Conservation (phyloP, 2,329 filamentous ascomycete species). For the Alternaria triticimaculans region DNA sequence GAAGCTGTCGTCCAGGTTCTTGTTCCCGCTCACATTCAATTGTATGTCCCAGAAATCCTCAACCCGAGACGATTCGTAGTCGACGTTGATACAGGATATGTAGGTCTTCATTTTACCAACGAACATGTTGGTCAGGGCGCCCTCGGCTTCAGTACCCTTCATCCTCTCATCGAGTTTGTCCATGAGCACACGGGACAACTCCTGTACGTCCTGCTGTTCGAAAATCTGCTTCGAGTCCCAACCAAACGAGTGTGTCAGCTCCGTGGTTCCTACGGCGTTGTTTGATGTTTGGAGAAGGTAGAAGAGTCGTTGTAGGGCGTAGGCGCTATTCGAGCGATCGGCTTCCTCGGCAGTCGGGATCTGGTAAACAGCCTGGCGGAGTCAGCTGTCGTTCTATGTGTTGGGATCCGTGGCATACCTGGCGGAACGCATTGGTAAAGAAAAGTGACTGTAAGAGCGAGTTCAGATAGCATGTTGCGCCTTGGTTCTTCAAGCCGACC, state of each 20-base stretch:
- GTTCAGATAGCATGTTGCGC: slow-evolving; percentile 69
- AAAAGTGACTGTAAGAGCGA: slow-evolving; percentile 57
- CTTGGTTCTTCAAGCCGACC: slow-evolving; percentile 95
- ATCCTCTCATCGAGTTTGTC: slow-evolving; percentile 96
- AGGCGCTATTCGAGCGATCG: slow-evolving; percentile 84
- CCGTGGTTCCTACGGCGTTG: slow-evolving; percentile 83
- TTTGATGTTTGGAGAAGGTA: slow-evolving; percentile 91
- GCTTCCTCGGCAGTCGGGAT: slow-evolving; percentile 91
- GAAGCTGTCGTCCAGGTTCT: slow-evolving; percentile 92
- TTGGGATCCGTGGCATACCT: slow-evolving; percentile 60
- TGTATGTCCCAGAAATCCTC: slow-evolving; percentile 99
- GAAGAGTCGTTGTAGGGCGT: slow-evolving; percentile 90
- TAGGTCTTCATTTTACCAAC: slow-evolving; percentile 99
- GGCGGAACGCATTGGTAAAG: slow-evolving; percentile 83
- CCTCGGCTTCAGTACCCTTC: slow-evolving; percentile 94
- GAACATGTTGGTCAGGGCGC: slow-evolving; percentile 87
- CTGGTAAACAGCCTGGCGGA: slow-evolving; percentile 84
- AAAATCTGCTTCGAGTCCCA: slow-evolving; percentile 99
- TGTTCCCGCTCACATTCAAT: slow-evolving; percentile 93
- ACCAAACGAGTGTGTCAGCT: slow-evolving; percentile 94
- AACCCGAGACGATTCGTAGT: slow-evolving; percentile 92
- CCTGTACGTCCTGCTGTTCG: slow-evolving; percentile 98
- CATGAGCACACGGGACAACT: slow-evolving; percentile 95
- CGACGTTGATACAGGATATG: slow-evolving; percentile 97
- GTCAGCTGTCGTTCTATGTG: slow-evolving; percentile 2